Conservation (phyloP, 305 asterid genomes). For the Rubia tinctorum region DNA sequence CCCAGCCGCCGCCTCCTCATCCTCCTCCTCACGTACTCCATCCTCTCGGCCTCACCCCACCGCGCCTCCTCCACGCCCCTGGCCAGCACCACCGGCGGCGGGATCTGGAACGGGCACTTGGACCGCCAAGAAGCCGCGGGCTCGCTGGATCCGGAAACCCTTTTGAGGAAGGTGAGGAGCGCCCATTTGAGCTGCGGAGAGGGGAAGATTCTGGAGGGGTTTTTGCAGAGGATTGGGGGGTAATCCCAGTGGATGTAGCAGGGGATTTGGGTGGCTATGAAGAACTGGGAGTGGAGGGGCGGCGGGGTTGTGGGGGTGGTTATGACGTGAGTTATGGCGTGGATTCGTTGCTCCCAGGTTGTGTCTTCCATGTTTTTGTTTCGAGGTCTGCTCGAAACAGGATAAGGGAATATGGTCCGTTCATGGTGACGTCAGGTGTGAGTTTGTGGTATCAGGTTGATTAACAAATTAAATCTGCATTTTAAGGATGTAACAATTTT, state of each 20-base stretch:
- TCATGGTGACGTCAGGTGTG: neutral
- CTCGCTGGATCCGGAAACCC: constrained; percentile 44
- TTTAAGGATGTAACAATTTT: too few species aligned
- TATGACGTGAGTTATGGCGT: constrained; percentile 71
- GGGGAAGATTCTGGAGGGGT: constrained; percentile 23
- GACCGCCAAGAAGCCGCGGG: constrained; percentile 83
- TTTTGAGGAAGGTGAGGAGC: constrained; percentile 40
- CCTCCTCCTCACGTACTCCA: constrained; percentile 45
- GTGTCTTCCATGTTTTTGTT: constrained; percentile 48
- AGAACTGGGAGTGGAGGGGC: constrained; percentile 58
- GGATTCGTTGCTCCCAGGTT: constrained; percentile 61
- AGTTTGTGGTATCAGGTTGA: too few species aligned
- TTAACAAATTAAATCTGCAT: too few species aligned
- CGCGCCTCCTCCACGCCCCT: constrained; percentile 66
- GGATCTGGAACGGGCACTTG: constrained; percentile 72
- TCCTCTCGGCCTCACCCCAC: constrained; percentile 71
- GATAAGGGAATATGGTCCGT: neutral
- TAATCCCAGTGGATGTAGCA: constrained; percentile 93
- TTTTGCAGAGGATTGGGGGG: constrained; percentile 80
- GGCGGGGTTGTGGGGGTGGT: constrained; percentile 64
- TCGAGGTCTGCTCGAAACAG: neutral
- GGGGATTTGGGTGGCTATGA: constrained; percentile 74
- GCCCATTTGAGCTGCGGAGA: constrained; percentile 50
- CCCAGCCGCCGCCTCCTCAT: constrained; percentile 44
- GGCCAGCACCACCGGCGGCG: constrained; percentile 64